Evolutionary conservation across 306 rosid genomes (phyloP), one percentile per base, ranked within the genome.

Genomic region (Crotalaria pallida): DNA sequence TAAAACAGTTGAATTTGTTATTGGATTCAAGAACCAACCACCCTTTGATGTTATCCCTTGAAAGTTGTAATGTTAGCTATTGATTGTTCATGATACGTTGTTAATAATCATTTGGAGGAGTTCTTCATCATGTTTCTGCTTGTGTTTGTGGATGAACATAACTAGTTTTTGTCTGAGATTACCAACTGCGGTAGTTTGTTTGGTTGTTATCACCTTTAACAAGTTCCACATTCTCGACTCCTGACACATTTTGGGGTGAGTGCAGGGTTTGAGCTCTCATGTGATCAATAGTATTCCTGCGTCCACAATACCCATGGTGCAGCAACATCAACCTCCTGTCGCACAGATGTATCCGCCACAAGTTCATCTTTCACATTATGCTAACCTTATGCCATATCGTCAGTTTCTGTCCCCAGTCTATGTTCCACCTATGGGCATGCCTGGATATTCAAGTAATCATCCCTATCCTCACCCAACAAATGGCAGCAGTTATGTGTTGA

Each of bases 331-430:
- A 59, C 87, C 88, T 17, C 84, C 84, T 10, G 92, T 91, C 72
- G 89, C 96, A 5, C 99, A 91, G 83, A 87, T 95, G 96, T 95
- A 95, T 80, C 99, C 99, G 0, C 99, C 99, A 0, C 97, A 89
- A 89, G 91, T 95, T 72, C 99, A 94, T 47, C 87, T 94, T 75
- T 82, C 96, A 7, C 99, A 91, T 81, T 95, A 56, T 69, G 85
- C 96, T 15, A 95, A 91, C 74, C 89, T 86, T 15, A 84, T 95
- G 97, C 99, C 99, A 5, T 88, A 80, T 79, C 96, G 97, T 13
- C 99, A 95, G 69, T 95, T 72, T 73, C 75, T 91, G 51, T 85
- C 99, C 6, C 99, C 99, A 0, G 89, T 95, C 60, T 95, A 91
- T 58, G 99, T 89, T 74, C 97, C 99, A n/a, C 97, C 97, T 5